Evolutionary conservation across 2,329 filamentous ascomycete species (phyloP), one percentile per base, ranked within the genome.

Genomic region (Talaromyces sp.): DNA sequence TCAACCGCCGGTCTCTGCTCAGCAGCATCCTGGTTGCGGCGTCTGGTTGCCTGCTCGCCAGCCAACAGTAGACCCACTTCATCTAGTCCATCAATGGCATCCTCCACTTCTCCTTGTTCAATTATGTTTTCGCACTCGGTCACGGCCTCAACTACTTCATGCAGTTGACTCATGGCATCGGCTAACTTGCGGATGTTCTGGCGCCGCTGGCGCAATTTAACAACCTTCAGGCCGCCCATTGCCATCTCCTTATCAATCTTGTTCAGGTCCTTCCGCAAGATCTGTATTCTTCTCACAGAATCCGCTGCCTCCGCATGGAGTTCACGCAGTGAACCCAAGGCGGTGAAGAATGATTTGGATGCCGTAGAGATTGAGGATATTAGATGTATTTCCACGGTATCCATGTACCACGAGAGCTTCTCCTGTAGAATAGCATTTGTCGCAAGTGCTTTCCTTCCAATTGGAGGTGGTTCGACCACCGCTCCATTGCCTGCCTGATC

Each of bases 361-460:
- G 94, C 94, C 0, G 89, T 91, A 2, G 93, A 97, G 62, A 99
- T 99, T 0, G 92, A 96, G 33, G 90, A 91, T 65, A 99, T 97
- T 7, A 99, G 79, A 70, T 99, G 94, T 56, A 99, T 91, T 71
- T 99, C 94, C 21, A 99, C 91, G 0, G 94, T 99, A 71, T 99
- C 94, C 91, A 99, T 96, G 72, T 99, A 99, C 94, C 94, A 99
- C 0, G 94, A 97, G 11, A 99, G 79, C 74, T 99, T 99, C 74
- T 99, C 94, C 71, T 99, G 94, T 36, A 99, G 74, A 59, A 99
- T 99, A 0, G 94, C 94, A 74, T 99, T 99, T 0, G 92, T 97
- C 7, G 93, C 93, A 28, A 99, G 79, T 1, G 90, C 89, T 71
- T 97, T 97, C 60, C 93, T 84, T 8, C 79, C 80, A 11, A 76